Percentiles rank a stretch among this genome's conserved stretches.
These are phyloP conservation scores for Gleditsia sinensis DNA, from an alignment of 306 rosid species.

Conservation along the genomic window DNA sequence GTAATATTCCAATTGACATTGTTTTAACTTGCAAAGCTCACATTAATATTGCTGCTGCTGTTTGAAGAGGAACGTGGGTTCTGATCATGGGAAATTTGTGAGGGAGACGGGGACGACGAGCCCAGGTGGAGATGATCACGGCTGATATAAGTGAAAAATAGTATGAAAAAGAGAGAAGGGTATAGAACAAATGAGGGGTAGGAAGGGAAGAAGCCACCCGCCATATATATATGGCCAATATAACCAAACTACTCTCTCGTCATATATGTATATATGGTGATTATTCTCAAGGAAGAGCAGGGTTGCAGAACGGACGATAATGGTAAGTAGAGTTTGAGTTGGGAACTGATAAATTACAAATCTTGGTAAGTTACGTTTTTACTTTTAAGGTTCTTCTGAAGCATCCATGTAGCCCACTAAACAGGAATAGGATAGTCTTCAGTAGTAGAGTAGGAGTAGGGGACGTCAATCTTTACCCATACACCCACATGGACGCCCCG, in stretches of 20 bases:
- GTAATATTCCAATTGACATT: too few relatives aligned
- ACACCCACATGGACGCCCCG: too few relatives aligned
- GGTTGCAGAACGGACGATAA: too few relatives aligned
- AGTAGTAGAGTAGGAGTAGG: too few relatives aligned
- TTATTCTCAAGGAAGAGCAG: too few relatives aligned
- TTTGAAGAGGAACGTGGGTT: not conserved
- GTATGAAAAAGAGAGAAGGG: constrained; percentile 41
- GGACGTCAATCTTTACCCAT: too few relatives aligned
- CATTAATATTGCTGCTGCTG: not conserved
- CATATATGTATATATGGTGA: too few relatives aligned
- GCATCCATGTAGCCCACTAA: not conserved
- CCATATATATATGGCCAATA: too few relatives aligned
- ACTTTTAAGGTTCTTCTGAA: too few relatives aligned
- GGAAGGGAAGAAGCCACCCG: constrained; percentile 10
- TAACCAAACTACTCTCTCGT: too few relatives aligned
- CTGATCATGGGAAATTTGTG: constrained; percentile 11
- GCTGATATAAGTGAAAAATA: constrained; percentile 36
- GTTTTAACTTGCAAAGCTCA: not conserved
- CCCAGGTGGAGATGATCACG: not conserved
- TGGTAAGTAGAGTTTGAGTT: not conserved
- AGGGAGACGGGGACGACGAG: not conserved
- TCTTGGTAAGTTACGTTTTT: too few relatives aligned
- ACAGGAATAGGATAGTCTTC: too few relatives aligned
- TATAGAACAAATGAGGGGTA: not conserved
- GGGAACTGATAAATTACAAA: not conserved